Evolutionary conservation across 345 rosid genomes (phyloP).

Genomic region (Firmiana major): DNA sequence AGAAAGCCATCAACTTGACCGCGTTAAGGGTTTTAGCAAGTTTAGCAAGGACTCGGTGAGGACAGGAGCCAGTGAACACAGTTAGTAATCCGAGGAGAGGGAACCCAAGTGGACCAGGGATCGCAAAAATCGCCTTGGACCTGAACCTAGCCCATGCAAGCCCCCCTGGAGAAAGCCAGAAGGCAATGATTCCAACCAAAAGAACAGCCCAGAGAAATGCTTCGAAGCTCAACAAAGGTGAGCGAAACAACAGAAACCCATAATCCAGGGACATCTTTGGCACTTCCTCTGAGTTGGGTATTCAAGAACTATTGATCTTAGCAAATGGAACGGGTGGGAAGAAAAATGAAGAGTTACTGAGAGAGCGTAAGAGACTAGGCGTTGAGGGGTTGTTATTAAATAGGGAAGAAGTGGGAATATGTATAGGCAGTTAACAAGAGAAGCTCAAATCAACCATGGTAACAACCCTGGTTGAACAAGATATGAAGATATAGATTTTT

Average conservation of each 20-base stretch:
- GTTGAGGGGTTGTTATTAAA: background rate
- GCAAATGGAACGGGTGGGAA: background rate
- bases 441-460: background rate
- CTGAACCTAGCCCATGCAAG: conserved; percentile 53
- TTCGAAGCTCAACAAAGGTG: conserved; percentile 28
- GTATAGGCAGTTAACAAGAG: background rate
- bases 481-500: background rate
- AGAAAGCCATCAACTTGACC: conserved; percentile 65
- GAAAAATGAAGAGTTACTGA: background rate
- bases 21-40: conserved; percentile 37
- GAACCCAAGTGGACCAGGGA: conserved; percentile 65
- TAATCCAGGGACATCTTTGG: background rate
- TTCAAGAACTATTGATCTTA: background rate
- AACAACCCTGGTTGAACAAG: background rate
- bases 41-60: conserved; percentile 49
- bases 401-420: background rate
- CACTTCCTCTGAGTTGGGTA: background rate
- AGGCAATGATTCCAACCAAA: conserved; percentile 32
- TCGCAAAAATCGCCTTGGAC: conserved; percentile 21
- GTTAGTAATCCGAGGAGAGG: conserved; percentile 45
- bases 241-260: background rate
- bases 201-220: conserved; percentile 27
- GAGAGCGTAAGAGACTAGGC: background rate
- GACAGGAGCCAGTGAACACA: conserved; percentile 20
- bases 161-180: conserved; percentile 56